These are phyloP conservation scores for Harrya chromipes DNA, from an alignment of 768 basidiomycete species.

Conservation along the genomic window DNA sequence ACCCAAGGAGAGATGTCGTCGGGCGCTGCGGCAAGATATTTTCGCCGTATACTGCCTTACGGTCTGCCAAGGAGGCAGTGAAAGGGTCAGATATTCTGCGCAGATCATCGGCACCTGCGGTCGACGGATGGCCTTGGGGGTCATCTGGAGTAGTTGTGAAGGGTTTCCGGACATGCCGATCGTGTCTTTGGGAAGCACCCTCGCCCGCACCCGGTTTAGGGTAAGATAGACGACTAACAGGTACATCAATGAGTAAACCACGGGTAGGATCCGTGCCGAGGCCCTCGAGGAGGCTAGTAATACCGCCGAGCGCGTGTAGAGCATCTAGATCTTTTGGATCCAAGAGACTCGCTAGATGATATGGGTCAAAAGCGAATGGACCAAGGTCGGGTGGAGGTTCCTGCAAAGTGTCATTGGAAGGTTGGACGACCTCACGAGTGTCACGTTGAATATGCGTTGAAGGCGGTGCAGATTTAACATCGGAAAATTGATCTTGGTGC, in stretches of 20 bases:
- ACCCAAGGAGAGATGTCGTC: constrained; percentile 62
- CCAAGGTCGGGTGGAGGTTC: constrained; percentile 52
- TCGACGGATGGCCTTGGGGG: constrained; percentile 11
- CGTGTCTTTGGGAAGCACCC: constrained; percentile 34
- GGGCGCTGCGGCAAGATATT: constrained; percentile 72
- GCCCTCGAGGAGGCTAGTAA: constrained; percentile 58
- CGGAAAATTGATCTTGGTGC: constrained; percentile 5
- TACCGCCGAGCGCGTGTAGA: constrained; percentile 71
- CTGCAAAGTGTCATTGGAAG: constrained; percentile 27
- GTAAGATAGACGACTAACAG: constrained; percentile 6
- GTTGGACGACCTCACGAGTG: constrained; percentile 21
- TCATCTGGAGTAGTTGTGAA: not conserved
- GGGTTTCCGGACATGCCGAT: constrained; percentile 11
- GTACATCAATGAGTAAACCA: constrained; percentile 36
- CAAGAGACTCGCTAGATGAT: constrained; percentile 75
- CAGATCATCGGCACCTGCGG: not conserved
- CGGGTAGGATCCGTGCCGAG: constrained; percentile 62
- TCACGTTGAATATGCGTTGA: constrained; percentile 24
- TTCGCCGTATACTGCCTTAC: constrained; percentile 67
- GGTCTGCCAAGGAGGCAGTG: constrained; percentile 52
- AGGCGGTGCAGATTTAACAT: constrained; percentile 9
- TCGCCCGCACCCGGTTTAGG: constrained; percentile 26
- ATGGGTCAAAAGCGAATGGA: constrained; percentile 75
- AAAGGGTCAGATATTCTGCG: constrained; percentile 8
- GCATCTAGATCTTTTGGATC: constrained; percentile 81